These are phyloP conservation scores for Babesia caballi DNA, from an alignment of 169 alveolate genomes.

Conservation along the genomic window DNA sequence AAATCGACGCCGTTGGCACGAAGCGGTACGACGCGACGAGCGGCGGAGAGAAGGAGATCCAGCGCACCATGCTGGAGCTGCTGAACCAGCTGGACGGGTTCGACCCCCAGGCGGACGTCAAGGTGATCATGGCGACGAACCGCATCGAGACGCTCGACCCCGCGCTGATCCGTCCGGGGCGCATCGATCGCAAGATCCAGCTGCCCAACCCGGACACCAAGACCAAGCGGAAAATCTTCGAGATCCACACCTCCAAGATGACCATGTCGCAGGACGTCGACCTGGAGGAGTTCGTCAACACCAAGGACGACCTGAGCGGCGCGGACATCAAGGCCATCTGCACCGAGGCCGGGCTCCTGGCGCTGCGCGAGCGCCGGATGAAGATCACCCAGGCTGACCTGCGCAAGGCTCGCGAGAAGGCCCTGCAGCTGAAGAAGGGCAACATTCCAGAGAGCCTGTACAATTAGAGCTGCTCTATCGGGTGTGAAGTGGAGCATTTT, in stretches of 20 bases:
- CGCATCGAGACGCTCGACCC: slow-evolving; percentile 97
- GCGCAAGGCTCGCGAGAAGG: slow-evolving; percentile 97
- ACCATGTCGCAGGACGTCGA: slow-evolving; percentile 96
- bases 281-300: slow-evolving; percentile 97
- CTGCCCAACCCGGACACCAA: slow-evolving; percentile 97
- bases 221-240: slow-evolving; percentile 95
- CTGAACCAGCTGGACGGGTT: slow-evolving; percentile 99
- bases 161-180: slow-evolving; percentile 99
- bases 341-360: slow-evolving; percentile 99
- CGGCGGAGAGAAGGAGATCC: slow-evolving; percentile 99
- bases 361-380: slow-evolving; percentile 99
- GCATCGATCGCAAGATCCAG: slow-evolving; percentile 99
- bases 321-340: slow-evolving; percentile 98
- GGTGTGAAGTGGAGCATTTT: too few relatives aligned
- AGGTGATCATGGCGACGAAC: slow-evolving; percentile 98
- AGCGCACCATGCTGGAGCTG: slow-evolving; percentile 99
- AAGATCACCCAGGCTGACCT: slow-evolving; percentile 94
- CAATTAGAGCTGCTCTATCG: too few relatives aligned
- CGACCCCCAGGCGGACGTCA: slow-evolving; percentile 97
- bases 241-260: slow-evolving; percentile 98
- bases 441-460: slow-evolving; percentile 97
- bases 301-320: slow-evolving; percentile 98
- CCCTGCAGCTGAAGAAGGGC: slow-evolving; percentile 97
- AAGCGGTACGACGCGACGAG: slow-evolving; percentile 95
- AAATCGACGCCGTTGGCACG: slow-evolving; percentile 99